These are phyloP conservation scores for Lactarius psammicola DNA, from an alignment of 768 basidiomycete genomes.

Conservation along the genomic window DNA sequence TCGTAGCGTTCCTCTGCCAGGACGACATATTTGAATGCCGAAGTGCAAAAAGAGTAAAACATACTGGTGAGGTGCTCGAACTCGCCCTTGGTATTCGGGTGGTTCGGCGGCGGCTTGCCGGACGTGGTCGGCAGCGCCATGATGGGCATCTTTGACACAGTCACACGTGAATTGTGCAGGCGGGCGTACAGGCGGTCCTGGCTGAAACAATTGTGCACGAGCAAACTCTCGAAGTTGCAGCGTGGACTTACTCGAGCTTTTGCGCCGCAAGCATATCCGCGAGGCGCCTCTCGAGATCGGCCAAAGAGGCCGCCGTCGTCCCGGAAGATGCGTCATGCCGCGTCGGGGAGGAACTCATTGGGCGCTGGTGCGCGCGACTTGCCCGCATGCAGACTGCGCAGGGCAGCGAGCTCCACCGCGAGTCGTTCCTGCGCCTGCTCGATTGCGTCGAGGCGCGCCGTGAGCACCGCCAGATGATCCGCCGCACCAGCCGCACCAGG, in stretches of 20 bases:
- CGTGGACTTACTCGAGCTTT: conserved; percentile 39
- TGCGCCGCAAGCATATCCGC: conserved; percentile 35
- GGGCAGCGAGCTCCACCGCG: conserved; percentile 34
- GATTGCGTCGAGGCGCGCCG: conserved; percentile 36
- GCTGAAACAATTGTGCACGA: no score
- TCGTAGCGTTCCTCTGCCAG: conserved; percentile 45
- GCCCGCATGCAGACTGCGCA: conserved; percentile 28
- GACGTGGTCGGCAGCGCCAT: conserved; percentile 35
- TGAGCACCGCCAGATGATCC: no score
- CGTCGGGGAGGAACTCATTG: neutral
- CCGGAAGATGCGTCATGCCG: no score
- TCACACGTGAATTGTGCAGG: conserved; percentile 39
- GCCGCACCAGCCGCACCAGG: no score
- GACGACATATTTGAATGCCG: no score
- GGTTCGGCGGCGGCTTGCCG: conserved; percentile 40
- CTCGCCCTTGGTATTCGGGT: conserved; percentile 42
- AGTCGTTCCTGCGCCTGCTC: conserved; percentile 38
- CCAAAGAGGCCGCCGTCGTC: conserved; percentile 28
- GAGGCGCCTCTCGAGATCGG: conserved; percentile 40
- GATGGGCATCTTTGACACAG: conserved; percentile 36
- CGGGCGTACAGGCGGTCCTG: conserved; percentile 41
- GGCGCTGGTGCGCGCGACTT: neutral
- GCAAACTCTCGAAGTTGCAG: no score
- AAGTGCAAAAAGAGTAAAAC: no score
- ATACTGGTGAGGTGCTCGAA: conserved; percentile 48